These are phyloP conservation scores for Wickerhamiella lipophila DNA, from an alignment of 805 yeast genomes.

Conservation along the genomic window DNA sequence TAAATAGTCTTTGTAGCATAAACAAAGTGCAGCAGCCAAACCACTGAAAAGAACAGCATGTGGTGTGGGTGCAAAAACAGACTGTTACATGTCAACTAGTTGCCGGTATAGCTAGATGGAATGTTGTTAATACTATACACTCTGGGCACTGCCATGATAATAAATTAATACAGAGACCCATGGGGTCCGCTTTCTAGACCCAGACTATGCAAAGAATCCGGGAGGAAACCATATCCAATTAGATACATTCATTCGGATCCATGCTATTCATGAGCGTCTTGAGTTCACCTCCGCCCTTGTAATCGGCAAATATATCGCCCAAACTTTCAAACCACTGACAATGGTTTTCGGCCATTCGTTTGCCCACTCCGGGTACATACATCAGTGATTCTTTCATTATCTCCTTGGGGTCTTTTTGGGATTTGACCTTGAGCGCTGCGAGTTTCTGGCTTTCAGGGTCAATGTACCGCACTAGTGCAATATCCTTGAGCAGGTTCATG, in stretches of 20 bases:
- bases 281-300: background rate
- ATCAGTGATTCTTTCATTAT: background rate
- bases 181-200: too few relatives aligned
- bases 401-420: constrained; percentile 1
- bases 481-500: constrained; percentile 3
- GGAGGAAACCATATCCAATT: too few relatives aligned
- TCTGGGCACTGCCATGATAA: too few relatives aligned
- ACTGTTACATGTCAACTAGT: background rate
- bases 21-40: background rate
- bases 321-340: background rate
- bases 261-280: background rate
- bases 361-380: background rate
- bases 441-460: background rate
- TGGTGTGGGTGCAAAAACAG: background rate
- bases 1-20: background rate
- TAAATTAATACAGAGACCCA: too few relatives aligned
- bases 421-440: background rate
- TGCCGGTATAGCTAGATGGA: too few relatives aligned
- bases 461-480: background rate
- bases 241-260: background rate
- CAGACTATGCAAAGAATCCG: too few relatives aligned
- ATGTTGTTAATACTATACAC: too few relatives aligned
- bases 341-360: background rate
- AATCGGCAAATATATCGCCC: constrained; percentile 5
- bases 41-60: background rate